Evolutionary conservation across 805 yeast species (phyloP), one percentile per base, ranked within the genome.

Genomic region (Candida ortonii): DNA sequence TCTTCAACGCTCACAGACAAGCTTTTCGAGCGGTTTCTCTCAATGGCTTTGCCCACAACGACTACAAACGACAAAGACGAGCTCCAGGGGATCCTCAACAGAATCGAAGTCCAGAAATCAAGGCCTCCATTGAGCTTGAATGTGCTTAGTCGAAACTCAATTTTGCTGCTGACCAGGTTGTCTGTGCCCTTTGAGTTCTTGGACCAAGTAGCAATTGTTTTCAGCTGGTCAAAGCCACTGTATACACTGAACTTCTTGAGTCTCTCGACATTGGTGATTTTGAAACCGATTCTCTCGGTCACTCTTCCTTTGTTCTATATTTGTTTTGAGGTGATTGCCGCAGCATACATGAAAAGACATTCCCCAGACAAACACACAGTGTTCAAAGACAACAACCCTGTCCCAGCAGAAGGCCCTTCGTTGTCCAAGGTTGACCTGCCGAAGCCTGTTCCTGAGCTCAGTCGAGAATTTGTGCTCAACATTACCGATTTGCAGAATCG

Each of bases 401-500:
- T 65, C 0, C 71, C 78, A 2, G 66, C 76, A 1, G 62, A 67
- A 18, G 79, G 76, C 1, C 76, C 77, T 4, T 70, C 76, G 1
- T 47, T 82, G 24, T 49, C 63, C 26, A 63, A 65, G 9, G 67
- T 74, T 16, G 70, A 63, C 21, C 50, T 70, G 3, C 84, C 87
- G 3, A 75, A 73, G 41, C 93, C 94, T 0, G 84, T 80, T 6
- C 83, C 89, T 4, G 87, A 86, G 55, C 67, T 84, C 31, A 79
- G 89, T 20, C 67, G 84, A 36, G 95, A 87, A 53, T 87, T 86
- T 52, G 59, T 81, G 14, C 53, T 86, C 37, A 87, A 87, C 53
- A 64, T 84, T 49, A 84, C 94, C 1, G 96, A 87, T 62, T 64
- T 86, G 39, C 96, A 87, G 52, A 87, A 87, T 53, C 81, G 78